Conservation (phyloP, 176 grass and related monocot species). For the Cenchrus purpureus region DNA sequence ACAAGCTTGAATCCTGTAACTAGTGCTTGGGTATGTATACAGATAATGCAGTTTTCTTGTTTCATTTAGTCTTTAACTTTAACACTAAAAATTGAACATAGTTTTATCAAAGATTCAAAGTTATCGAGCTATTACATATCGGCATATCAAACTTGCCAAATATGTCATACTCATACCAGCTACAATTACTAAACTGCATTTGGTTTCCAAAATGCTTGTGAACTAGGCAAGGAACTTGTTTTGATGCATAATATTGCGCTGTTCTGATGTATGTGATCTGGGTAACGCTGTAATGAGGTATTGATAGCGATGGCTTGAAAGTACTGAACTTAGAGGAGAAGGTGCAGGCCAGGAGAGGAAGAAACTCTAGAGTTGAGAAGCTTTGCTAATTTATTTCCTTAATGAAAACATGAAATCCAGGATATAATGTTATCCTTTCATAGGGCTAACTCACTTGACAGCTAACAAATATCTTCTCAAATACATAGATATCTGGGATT, state of each 20-base stretch:
- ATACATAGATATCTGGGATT: neutral
- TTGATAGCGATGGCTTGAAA: neutral
- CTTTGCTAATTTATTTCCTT: conserved; percentile 10
- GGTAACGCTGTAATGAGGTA: neutral
- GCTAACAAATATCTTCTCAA: neutral
- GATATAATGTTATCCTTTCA: neutral
- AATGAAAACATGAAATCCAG: neutral
- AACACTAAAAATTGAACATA: neutral
- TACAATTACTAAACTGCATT: neutral
- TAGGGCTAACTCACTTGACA: neutral
- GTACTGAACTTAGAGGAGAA: neutral
- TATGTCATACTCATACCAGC: neutral
- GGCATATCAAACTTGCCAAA: neutral
- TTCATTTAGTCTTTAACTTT: neutral
- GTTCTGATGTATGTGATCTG: neutral
- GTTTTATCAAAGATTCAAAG: neutral
- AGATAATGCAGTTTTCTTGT: neutral
- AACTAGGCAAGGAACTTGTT: neutral
- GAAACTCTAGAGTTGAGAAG: neutral
- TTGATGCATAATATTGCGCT: neutral
- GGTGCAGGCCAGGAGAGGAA: neutral
- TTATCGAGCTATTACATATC: neutral
- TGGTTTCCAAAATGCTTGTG: neutral
- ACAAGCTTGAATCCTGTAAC: conserved; percentile 32
- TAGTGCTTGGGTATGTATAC: conserved; percentile 32